Conservation (phyloP, 257 asterid genomes). For the Lantana camara region DNA sequence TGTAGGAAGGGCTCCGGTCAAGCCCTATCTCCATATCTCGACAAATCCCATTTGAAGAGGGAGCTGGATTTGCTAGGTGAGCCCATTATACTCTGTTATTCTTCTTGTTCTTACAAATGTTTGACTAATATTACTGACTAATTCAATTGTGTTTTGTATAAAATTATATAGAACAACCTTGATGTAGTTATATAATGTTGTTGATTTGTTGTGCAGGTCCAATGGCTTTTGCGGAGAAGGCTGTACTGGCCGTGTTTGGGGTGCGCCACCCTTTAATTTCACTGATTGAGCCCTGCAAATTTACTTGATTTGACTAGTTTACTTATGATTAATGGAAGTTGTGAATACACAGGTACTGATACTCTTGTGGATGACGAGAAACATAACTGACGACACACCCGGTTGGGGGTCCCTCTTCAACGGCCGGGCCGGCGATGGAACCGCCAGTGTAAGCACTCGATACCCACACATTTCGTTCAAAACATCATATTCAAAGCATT, state of each 20-base stretch:
- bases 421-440: conserved; percentile 92
- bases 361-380: conserved; percentile 92
- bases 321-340: not conserved
- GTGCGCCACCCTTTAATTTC: conserved; percentile 38
- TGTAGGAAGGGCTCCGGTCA: conserved; percentile 53
- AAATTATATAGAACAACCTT: too few relatives aligned
- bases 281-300: too few relatives aligned
- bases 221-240: conserved; percentile 88
- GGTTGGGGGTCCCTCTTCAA: conserved; percentile 89
- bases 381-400: conserved; percentile 81
- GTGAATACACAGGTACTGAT: conserved; percentile 53
- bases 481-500: too few relatives aligned
- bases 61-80: conserved; percentile 83
- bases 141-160: too few relatives aligned
- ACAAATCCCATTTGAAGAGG: conserved; percentile 67
- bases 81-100: too few relatives aligned
- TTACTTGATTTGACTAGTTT: not conserved
- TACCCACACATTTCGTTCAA: too few relatives aligned
- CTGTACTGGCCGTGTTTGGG: conserved; percentile 60
- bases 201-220: conserved; percentile 55
- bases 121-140: too few relatives aligned
- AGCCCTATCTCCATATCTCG: conserved; percentile 61
- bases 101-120: too few relatives aligned
- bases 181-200: too few relatives aligned
- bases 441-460: conserved; percentile 65